Base-by-base conservation (phyloP, 2,329 filamentous ascomycete genomes). In the Colletotrichum sp. region DNA sequence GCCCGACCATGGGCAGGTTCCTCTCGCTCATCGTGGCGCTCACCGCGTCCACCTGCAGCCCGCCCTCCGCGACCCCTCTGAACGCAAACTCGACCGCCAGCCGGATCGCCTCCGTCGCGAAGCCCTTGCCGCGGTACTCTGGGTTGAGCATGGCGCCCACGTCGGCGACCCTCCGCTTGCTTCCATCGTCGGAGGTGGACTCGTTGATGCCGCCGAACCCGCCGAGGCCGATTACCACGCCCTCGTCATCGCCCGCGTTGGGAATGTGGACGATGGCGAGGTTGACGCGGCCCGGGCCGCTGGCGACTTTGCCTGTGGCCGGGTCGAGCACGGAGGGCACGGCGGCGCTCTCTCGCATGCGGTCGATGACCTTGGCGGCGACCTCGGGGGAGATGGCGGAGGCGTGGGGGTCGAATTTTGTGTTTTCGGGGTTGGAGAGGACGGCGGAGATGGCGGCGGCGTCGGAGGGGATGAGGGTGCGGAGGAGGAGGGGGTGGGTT, bases 121-220 rank as follows among this genome's bases (percentile, higher is more conserved):
- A 80, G 16, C 81, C 81, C 48, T 65, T 75, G 8, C 79, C 78
- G 48, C 79, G 79, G 63, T 79, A 78, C 65, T 60, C 75, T 16
- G 77, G 64, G 59, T 78, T 80, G n/a, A 83, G 16, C 73, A 83
- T 77, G 60, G 78, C 81, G 66, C 81, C 81, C 6, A 79, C 81
- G 32, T 82, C 81, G 7, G 81, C 82, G 5, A 79, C 78, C 12
- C 80, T 75, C 18, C 81, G 18, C 48, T 69, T 66, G 6, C 10
- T 22, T 9, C 76, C 80, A 3, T 60, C 9, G 72, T 77, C 22
- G n/a, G 44, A 22, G 44, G n/a, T 77, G 71, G 71, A 66, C 65
- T 79, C 76, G 64, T 83, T 79, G 72, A 83, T 82, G 26, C 78
- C 77, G 15, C 82, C 82, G 64, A 78, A 83, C 26, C 81, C 82